Percentiles rank a stretch among this genome's conserved stretches.
Conservation (phyloP, 75 land plant genomes). For the Adiantum capillusveneris region DNA sequence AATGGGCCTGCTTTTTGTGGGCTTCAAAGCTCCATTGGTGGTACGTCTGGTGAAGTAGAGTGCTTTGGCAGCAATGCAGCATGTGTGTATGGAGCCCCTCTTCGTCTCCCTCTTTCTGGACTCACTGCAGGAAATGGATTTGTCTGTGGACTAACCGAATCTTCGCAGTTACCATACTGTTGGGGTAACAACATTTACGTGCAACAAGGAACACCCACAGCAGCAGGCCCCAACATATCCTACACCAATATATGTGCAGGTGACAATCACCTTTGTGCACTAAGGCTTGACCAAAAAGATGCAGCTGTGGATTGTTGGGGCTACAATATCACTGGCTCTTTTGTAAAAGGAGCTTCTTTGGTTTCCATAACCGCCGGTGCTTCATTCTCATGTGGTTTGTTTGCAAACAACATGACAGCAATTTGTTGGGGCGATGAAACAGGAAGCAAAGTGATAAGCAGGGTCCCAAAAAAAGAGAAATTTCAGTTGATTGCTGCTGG, state of each 20-base stretch:
- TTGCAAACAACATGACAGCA: constrained; percentile 40
- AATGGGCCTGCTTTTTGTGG: constrained; percentile 68
- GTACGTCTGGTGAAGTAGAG: constrained; percentile 35
- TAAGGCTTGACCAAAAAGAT: constrained; percentile 26
- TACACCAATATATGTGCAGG: constrained; percentile 69
- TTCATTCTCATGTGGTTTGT: constrained; percentile 64
- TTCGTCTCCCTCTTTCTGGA: constrained; percentile 36
- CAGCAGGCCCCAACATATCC: constrained; percentile 16
- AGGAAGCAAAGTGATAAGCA: constrained; percentile 42
- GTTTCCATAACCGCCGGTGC: constrained; percentile 67
- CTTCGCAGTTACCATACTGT: constrained; percentile 49
- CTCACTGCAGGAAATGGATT: constrained; percentile 71
- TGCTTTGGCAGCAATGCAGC: constrained; percentile 71
- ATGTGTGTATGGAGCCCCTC: constrained; percentile 63
- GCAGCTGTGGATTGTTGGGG: constrained; percentile 81
- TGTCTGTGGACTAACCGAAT: constrained; percentile 59
- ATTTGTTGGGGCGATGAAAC: constrained; percentile 90
- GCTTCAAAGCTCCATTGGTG: constrained; percentile 27
- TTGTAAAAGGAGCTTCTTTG: constrained; percentile 24
- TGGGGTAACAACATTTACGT: constrained; percentile 72
- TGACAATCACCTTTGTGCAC: constrained; percentile 67
- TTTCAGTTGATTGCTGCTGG: constrained; percentile 63
- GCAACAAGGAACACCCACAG: constrained; percentile 56
- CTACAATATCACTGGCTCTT: constrained; percentile 65
- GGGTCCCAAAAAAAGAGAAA: constrained; percentile 23